Evolutionary conservation across 2,329 filamentous ascomycete genomes (phyloP).

Genomic region (Lithohypha guttulata): DNA sequence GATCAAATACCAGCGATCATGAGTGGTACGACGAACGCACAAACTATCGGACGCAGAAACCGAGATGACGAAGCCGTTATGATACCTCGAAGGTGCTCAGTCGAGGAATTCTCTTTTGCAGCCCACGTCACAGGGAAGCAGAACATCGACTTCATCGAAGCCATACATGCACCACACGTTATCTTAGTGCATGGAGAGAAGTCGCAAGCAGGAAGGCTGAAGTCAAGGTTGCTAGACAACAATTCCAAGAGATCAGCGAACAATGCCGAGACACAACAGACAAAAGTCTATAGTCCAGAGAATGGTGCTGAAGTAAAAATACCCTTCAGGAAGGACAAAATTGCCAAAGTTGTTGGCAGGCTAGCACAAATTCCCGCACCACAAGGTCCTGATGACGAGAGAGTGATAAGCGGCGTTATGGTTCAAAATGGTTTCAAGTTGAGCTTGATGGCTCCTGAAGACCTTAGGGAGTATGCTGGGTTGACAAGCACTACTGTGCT

Average conservation of each 20-base stretch:
- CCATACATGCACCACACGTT: slow-evolving; percentile 82
- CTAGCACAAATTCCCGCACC: slow-evolving; percentile 72
- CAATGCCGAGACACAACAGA: slow-evolving; percentile 59
- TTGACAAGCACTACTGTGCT: slow-evolving; percentile 88
- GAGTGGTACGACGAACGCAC: slow-evolving; percentile 54
- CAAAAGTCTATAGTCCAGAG: slow-evolving; percentile 84
- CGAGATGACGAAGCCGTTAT: slow-evolving; percentile 68
- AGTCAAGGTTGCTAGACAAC: slow-evolving; percentile 86
- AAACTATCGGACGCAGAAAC: slow-evolving; percentile 49
- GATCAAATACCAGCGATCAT: slow-evolving; percentile 93
- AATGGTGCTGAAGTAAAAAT: slow-evolving; percentile 94
- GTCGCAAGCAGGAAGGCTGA: slow-evolving; percentile 95
- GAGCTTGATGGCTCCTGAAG: slow-evolving; percentile 91
- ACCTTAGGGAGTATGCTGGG: slow-evolving; percentile 92
- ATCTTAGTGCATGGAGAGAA: slow-evolving; percentile 96
- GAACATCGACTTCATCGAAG: slow-evolving; percentile 93
- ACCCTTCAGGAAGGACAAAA: slow-evolving; percentile 89
- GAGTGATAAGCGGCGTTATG: slow-evolving; percentile 75
- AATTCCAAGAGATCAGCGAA: slow-evolving; percentile 46
- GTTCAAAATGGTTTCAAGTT: slow-evolving; percentile 98
- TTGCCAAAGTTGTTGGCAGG: slow-evolving; percentile 90
- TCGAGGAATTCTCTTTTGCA: slow-evolving; percentile 90
- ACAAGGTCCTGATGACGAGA: slow-evolving; percentile 37
- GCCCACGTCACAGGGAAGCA: slow-evolving; percentile 94
- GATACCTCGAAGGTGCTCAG: slow-evolving; percentile 84